Evolutionary conservation across 495 filamentous ascomycete genomes (phyloP).

Genomic region (Aspergillus asperescens): DNA sequence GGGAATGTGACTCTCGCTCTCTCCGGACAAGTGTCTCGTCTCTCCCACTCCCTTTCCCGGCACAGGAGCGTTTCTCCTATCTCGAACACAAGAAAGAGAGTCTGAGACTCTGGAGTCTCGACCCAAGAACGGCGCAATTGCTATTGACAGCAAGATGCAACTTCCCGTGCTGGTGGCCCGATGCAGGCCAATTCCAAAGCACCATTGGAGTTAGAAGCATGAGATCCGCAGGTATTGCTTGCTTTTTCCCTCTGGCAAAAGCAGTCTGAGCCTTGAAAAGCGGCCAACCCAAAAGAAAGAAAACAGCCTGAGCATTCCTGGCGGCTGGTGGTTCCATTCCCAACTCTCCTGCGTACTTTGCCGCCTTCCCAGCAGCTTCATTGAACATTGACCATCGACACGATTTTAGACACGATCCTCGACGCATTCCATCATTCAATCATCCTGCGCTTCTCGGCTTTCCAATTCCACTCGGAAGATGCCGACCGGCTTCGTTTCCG

Average conservation of each 20-base stretch:
- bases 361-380: background rate
- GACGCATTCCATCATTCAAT: no score
- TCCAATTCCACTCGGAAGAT: conserved; percentile 4
- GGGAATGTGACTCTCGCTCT: background rate
- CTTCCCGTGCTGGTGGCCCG: background rate
- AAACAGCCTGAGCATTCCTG: background rate
- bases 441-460: background rate
- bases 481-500: conserved; percentile 3
- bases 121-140: background rate
- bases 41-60: background rate
- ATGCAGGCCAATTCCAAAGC: no score
- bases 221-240: no score
- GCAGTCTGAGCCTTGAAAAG: no score
- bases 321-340: background rate
- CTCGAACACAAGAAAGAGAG: no score
- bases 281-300: background rate
- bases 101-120: no score
- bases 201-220: background rate
- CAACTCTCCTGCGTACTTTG: conserved; percentile 3
- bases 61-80: no score
- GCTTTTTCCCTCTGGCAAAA: no score
- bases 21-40: background rate
- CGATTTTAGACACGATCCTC: no score
- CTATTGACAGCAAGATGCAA: background rate
- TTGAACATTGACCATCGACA: no score